Conservation (phyloP, 2,329 filamentous ascomycete species). For the Sordariomycetes sp. region DNA sequence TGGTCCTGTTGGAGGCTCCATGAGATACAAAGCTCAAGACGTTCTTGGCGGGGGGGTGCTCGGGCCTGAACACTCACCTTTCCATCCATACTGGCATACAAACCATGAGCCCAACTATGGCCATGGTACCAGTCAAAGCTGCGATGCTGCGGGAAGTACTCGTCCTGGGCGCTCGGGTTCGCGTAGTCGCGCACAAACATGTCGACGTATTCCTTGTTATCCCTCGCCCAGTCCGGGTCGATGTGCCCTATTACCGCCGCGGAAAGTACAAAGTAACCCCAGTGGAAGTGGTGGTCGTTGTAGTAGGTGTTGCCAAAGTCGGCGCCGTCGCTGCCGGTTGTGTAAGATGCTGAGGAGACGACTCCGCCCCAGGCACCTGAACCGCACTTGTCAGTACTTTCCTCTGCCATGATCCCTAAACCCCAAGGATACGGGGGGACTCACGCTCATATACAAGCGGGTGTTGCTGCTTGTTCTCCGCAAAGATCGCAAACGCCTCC, state of each 20-base stretch:
- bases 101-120: constrained; percentile 82
- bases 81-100: constrained; percentile 58
- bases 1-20: constrained; percentile 33
- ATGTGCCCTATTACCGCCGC: constrained; percentile 73
- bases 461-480: constrained; percentile 52
- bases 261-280: constrained; percentile 80
- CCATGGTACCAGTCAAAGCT: constrained; percentile 91
- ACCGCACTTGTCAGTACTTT: neutral
- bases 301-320: constrained; percentile 90
- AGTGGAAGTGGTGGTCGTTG: constrained; percentile 66
- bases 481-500: constrained; percentile 51
- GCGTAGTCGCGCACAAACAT: constrained; percentile 70
- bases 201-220: constrained; percentile 71
- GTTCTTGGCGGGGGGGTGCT: neutral
- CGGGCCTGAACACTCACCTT: constrained; percentile 34
- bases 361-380: constrained; percentile 63
- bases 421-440: constrained; percentile 11
- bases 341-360: constrained; percentile 63
- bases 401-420: neutral
- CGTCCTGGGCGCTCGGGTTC: constrained; percentile 59
- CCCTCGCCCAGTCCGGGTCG: constrained; percentile 53
- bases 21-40: neutral
- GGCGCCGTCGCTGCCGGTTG: constrained; percentile 49
- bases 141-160: constrained; percentile 68
- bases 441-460: constrained; percentile 51